A percentile compares a stretch with the other conserved stretches of the same genome.
Conservation (phyloP, 352 stramenopile genomes). For the Pythium aphanidermatum region DNA sequence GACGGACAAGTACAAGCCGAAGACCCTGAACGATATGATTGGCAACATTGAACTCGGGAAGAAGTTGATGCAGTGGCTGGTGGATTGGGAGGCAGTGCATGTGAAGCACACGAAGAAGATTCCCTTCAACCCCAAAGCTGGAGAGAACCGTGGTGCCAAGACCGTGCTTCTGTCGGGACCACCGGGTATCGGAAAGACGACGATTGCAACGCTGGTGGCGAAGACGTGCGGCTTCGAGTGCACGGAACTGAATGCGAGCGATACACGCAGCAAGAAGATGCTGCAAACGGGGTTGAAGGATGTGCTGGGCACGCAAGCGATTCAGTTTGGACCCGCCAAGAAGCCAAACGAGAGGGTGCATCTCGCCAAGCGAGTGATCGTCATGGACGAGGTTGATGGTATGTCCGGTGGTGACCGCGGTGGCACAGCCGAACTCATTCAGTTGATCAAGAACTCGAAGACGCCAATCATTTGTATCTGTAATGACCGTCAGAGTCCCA, state of each 20-base stretch:
- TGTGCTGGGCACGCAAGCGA: constrained; percentile 89
- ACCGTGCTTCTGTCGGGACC: constrained; percentile 95
- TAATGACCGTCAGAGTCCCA: constrained; percentile 97
- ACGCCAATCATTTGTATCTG: constrained; percentile 99
- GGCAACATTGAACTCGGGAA: constrained; percentile 89
- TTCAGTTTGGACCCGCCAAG: constrained; percentile 64
- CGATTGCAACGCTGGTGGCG: constrained; percentile 92
- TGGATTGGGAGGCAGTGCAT: constrained; percentile 77
- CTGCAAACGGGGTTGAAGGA: constrained; percentile 89
- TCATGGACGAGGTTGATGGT: constrained; percentile 99
- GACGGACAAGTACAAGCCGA: constrained; percentile 97
- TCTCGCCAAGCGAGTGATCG: constrained; percentile 87
- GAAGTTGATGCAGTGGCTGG: constrained; percentile 84
- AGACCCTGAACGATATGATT: constrained; percentile 88
- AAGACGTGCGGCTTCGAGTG: constrained; percentile 91
- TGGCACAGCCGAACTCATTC: constrained; percentile 97
- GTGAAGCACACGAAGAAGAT: constrained; percentile 83
- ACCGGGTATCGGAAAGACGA: constrained; percentile 96
- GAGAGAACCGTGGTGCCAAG: constrained; percentile 89
- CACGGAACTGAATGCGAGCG: constrained; percentile 96
- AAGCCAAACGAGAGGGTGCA: constrained; percentile 49
- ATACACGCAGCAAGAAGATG: constrained; percentile 97
- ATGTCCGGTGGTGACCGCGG: constrained; percentile 97
- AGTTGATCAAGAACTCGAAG: constrained; percentile 98
- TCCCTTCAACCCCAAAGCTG: constrained; percentile 59